Base-by-base conservation (phyloP, 306 rosid genomes). In the Macrotyloma uniflorum region DNA sequence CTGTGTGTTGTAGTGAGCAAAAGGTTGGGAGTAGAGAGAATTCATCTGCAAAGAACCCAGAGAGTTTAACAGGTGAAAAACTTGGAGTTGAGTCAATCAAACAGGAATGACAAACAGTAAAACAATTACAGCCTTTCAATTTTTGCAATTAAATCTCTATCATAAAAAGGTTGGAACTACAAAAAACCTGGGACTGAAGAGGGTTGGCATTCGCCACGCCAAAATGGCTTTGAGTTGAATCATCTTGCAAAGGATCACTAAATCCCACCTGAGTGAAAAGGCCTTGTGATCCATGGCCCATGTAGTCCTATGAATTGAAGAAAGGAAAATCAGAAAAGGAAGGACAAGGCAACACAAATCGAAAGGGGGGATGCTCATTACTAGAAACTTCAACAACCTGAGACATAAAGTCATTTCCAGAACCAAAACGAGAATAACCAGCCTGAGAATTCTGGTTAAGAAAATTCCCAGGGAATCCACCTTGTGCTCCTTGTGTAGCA, bases 381-480 rank as follows among this genome's bases (percentile, higher is more conserved):
- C 36, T 32, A 32, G 66, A 63, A 62, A 26, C 32, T 70, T 59
- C 51, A 80, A 55, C 78, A 77, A 96, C 99, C 98, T 96, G 99
- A 72, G 99, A 93, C 98, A 96, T 91, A 74, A 93, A 96, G 72
- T 96, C 99, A 57, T 96, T 96, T 80, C 98, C 99, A 55, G 93
- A 67, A 74, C 98, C 92, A 77, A 96, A 96, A 77, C 99, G 97
- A 66, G 97, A 90, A 87, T 91, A 96, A 30, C 96, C 97, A 45
- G 99, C 91, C 88, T 93, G 99, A 76, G 99, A 86, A 78, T 89
- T 90, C 88, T 96, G 99, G 87, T 96, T 96, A 80, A 90, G 40
- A 74, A 88, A 93, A 88, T 81, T 96, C 83, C 99, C 98, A 12
- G 96, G 97, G 80, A 93, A 96, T 64, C 94, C 99, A 67, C 93